Evolutionary conservation across 805 yeast species (phyloP).

Genomic region (Scheffersomyces amazonensis): DNA sequence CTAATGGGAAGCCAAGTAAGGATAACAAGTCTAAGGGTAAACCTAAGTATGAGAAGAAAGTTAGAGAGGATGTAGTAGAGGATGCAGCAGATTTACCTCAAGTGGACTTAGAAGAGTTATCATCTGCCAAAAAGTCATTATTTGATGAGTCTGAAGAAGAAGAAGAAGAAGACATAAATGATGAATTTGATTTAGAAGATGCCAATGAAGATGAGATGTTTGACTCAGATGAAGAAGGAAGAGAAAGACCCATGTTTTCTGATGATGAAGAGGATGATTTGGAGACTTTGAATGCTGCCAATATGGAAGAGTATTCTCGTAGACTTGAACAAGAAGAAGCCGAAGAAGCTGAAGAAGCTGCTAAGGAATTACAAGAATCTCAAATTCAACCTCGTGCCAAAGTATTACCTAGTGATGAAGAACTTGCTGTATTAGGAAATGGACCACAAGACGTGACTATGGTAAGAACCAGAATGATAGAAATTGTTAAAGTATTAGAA

Average conservation of each 20-base stretch:
- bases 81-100: conserved; percentile 53
- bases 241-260: conserved; percentile 73
- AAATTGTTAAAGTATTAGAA: conserved; percentile 89
- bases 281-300: conserved; percentile 72
- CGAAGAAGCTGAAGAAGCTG: conserved; percentile 45
- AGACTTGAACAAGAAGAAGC: conserved; percentile 60
- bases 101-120: conserved; percentile 59
- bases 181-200: conserved; percentile 36
- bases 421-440: conserved; percentile 45
- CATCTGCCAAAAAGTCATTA: conserved; percentile 68
- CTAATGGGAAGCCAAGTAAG: neutral
- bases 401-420: conserved; percentile 72
- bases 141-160: conserved; percentile 72
- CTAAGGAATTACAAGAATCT: conserved; percentile 56
- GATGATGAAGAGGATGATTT: conserved; percentile 65
- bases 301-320: conserved; percentile 76
- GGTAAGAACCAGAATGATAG: conserved; percentile 91
- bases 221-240: conserved; percentile 63
- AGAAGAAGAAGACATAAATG: conserved; percentile 42
- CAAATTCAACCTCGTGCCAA: conserved; percentile 71
- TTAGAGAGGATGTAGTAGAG: conserved; percentile 16
- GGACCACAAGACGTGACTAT: conserved; percentile 75
- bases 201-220: conserved; percentile 22
- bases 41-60: conserved; percentile 21
- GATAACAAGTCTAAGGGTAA: conserved; percentile 11